Conservation (phyloP, 352 stramenopile genomes). For the Saprolegnia parasitica region DNA sequence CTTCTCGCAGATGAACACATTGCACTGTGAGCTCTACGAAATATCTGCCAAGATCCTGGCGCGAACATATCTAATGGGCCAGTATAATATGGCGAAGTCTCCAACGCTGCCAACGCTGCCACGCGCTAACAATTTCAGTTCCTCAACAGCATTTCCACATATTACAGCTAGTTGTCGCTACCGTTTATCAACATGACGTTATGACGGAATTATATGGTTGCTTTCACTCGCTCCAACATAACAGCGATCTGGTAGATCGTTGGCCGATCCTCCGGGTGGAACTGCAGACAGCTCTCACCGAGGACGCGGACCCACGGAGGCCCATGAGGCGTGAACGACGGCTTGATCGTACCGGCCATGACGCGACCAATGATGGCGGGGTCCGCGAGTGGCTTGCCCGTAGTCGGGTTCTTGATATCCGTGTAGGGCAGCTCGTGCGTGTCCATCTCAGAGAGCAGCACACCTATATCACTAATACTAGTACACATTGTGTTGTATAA, state of each 20-base stretch:
- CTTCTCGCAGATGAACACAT: too few species aligned
- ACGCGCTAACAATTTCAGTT: too few species aligned
- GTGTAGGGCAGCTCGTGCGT: conserved; percentile 12
- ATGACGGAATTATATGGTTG: too few species aligned
- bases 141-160: too few species aligned
- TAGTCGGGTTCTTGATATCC: conserved; percentile 12
- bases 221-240: too few species aligned
- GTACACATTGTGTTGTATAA: background rate
- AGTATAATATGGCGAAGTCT: too few species aligned
- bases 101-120: too few species aligned
- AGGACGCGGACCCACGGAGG: conserved; percentile 7
- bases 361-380: background rate
- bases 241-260: background rate
- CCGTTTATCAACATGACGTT: too few species aligned
- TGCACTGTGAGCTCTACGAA: too few species aligned
- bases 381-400: background rate
- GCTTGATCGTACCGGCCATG: conserved; percentile 19
- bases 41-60: too few species aligned
- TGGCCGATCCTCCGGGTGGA: conserved; percentile 6
- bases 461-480: background rate
- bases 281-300: background rate
- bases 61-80: too few species aligned
- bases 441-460: conserved; percentile 18
- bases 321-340: background rate
- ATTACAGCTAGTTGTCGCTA: too few species aligned